Evolutionary conservation across 306 rosid species (phyloP), one percentile per base, ranked within the genome.

Genomic region (Nissolia schottii): DNA sequence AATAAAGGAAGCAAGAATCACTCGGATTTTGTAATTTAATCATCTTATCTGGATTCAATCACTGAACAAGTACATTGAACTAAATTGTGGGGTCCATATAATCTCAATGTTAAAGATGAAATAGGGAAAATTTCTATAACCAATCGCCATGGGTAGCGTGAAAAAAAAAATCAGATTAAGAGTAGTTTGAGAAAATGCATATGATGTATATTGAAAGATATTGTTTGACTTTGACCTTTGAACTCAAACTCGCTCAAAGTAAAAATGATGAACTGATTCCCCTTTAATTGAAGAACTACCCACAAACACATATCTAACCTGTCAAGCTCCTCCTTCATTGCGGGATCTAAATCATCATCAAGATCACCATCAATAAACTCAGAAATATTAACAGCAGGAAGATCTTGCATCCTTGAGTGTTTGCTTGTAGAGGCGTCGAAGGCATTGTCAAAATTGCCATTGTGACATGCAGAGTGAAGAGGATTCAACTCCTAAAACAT

Each of bases 291-390:
- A 80, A 13, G 48, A 80, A 64, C 55, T 8, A 68, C 45, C 45
- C 38, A 49, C 40, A 60, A 12, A 25, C 32, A 41, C 80, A 50
- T 65, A 51, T 56, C 72, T 62, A 79, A 90, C 98, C 98, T 88
- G 83, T 92, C 96, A 76, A 89, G 94, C 79, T 88, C 89, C 82
- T 89, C 94, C 82, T 85, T 89, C 92, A 90, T 83, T 13, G 86
- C 96, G 31, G 95, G 96, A 88, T 92, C 98, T 70, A 92, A 78
- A 79, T 87, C 98, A 66, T 90, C 96, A 19, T 92, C 92, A 54
- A 86, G 49, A 76, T 89, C 93, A 43, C 80, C 87, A 53, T 89
- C 96, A 50, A 82, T 86, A 74, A 82, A 87, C 23, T 92, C 97
- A 3, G 96, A 83, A 73, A 73, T 85, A 43, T 59, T 70, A 15